Evolutionary conservation across 306 rosid genomes (phyloP).

Genomic region (Prunus persica): DNA sequence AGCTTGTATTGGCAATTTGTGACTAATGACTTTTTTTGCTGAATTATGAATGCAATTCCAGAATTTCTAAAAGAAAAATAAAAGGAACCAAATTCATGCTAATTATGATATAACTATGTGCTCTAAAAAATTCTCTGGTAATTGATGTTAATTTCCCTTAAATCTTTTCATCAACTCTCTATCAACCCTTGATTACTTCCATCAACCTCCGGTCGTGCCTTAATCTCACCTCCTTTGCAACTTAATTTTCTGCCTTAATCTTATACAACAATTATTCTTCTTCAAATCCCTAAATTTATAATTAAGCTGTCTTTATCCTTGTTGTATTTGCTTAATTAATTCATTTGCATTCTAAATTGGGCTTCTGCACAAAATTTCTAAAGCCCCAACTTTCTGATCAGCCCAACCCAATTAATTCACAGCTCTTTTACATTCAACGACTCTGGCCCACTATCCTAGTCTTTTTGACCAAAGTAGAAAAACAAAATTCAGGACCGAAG

Average conservation of each 20-base stretch:
- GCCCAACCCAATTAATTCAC: not conserved
- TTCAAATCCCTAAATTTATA: too few relatives aligned
- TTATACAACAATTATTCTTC: not conserved
- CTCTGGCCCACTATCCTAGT: conserved; percentile 8
- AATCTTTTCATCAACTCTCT: not conserved
- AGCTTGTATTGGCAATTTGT: too few relatives aligned
- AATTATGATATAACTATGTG: too few relatives aligned
- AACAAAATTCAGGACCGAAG: conserved; percentile 26
- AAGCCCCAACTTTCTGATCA: not conserved
- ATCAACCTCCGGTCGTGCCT: not conserved
- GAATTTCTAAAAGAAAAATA: too few relatives aligned
- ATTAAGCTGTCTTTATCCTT: not conserved
- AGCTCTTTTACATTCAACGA: not conserved
- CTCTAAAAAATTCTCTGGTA: not conserved
- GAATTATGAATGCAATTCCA: too few relatives aligned
- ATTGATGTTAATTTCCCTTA: not conserved
- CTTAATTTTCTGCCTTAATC: not conserved
- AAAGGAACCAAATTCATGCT: too few relatives aligned
- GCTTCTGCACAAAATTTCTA: too few relatives aligned
- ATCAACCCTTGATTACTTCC: not conserved
- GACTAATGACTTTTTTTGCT: too few relatives aligned
- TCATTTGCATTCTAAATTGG: not conserved
- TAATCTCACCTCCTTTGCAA: not conserved
- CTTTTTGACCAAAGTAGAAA: conserved; percentile 25
- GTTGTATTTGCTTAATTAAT: not conserved